phyloP scores from a whole-genome alignment of 164 flowering plant genomes.

The Brasenia schreberi region DNA sequence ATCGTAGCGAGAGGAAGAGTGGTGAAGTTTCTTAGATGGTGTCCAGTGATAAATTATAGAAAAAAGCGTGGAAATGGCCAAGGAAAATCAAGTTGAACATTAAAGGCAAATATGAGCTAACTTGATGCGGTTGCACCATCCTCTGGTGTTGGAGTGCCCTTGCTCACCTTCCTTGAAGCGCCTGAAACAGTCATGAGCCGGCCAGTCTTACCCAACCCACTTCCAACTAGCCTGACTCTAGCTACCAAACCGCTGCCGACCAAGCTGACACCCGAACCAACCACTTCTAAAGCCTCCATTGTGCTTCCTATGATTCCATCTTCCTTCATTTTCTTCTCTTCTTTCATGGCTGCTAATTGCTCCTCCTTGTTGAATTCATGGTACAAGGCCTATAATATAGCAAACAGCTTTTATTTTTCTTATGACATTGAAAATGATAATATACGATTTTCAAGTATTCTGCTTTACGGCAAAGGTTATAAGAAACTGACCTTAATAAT shows the following conservation, averaged over 20 bases:
- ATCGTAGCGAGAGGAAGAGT: too few relatives aligned
- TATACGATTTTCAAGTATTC: neutral
- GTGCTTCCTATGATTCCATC: constrained; percentile 86
- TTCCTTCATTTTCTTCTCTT: constrained; percentile 75
- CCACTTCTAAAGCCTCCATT: constrained; percentile 88
- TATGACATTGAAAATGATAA: neutral
- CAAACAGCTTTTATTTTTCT: neutral
- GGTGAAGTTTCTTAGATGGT: neutral
- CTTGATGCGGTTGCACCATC: constrained; percentile 25
- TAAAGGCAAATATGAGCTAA: neutral
- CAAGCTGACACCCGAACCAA: constrained; percentile 45
- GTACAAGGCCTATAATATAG: constrained; percentile 41
- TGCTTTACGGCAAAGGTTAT: neutral
- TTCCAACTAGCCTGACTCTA: constrained; percentile 57
- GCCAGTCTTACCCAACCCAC: constrained; percentile 77
- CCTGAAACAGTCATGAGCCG: constrained; percentile 70
- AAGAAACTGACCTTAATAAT: constrained; percentile 44
- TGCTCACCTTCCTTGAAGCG: constrained; percentile 34
- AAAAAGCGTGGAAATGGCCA: too few relatives aligned
- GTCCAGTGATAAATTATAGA: neutral
- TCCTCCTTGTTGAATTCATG: constrained; percentile 82
- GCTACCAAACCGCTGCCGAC: constrained; percentile 45
- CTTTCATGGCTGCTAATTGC: constrained; percentile 69
- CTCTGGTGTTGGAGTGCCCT: constrained; percentile 32
- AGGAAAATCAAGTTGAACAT: too few relatives aligned